Base-by-base conservation (phyloP, 805 yeast genomes). In the Candida dajiaensis region DNA sequence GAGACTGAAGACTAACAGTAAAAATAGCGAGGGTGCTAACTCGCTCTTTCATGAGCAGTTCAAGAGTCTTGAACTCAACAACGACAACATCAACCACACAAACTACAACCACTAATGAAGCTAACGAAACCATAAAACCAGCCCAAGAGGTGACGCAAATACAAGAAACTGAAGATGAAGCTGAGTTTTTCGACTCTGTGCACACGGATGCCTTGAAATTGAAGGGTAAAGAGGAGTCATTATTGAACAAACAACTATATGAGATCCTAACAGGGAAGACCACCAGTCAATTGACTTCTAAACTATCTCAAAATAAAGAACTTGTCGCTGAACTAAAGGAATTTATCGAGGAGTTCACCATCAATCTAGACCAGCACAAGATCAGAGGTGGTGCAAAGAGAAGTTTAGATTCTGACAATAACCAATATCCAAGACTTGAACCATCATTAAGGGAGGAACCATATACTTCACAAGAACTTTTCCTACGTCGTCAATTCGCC, bases 381-480 rank as follows among this genome's bases (percentile, higher is more conserved):
- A 41, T 50, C 19, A 43, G 45, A 38, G 44, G 43, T 23, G 40
- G 40, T 12, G 39, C 31, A 8, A 22, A 33, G 12, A 33, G 23
- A n/a, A 23, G 45, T 2, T 25, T 42, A 15, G 41, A 45, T 18
- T 46, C 52, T 20, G 46, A 48, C 38, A 19, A 39, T 5, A 55
- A 50, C 16, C 61, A 63, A 38, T 83, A 73, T 63, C 94, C 96
- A 41, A 74, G 76, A 51, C 72, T 89, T 50, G 74, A 74, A 43
- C 80, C 81, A 35, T 76, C 92, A 0, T 70, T 77, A 9, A 73
- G 71, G 37, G 72, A 73, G 47, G 81, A 78, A 63, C 80, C 90
- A 36, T 90, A 87, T 65, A 76, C 95, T 1, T 66, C 71, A 37
- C 89, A 87, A 55, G 97, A 90, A 65, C 73, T 89, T 42, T 82